phyloP scores from a whole-genome alignment of 768 basidiomycete genomes.

The Xerocomellus chrysenteron region DNA sequence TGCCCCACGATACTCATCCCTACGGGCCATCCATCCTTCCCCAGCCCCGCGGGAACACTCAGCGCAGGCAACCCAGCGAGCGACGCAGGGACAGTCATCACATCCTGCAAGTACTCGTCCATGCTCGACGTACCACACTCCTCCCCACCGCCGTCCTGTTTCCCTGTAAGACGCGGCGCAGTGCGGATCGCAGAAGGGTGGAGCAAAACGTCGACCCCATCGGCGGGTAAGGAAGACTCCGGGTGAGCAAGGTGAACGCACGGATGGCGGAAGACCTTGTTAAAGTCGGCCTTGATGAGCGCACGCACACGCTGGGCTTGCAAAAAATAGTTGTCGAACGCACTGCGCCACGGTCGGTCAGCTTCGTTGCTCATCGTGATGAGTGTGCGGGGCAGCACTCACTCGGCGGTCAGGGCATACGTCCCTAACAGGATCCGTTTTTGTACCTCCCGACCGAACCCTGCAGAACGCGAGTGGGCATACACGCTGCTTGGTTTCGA shows the following conservation, averaged over 20 bases:
- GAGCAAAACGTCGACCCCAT: conserved; percentile 73
- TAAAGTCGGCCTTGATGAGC: conserved; percentile 71
- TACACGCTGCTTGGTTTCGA: conserved; percentile 58
- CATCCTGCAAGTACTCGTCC: conserved; percentile 82
- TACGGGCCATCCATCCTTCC: conserved; percentile 71
- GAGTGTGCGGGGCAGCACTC: conserved; percentile 27
- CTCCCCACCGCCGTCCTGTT: background rate
- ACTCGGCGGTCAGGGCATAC: conserved; percentile 92
- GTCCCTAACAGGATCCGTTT: conserved; percentile 88
- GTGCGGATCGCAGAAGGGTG: conserved; percentile 88
- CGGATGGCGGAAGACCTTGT: conserved; percentile 59
- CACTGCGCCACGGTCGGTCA: conserved; percentile 44
- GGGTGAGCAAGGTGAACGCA: conserved; percentile 43
- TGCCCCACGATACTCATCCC: conserved; percentile 84
- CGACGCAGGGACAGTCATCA: conserved; percentile 89
- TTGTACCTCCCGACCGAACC: conserved; percentile 83
- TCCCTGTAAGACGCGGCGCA: conserved; percentile 57
- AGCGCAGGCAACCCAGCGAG: conserved; percentile 86
- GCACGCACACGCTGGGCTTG: conserved; percentile 85
- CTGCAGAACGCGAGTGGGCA: conserved; percentile 60
- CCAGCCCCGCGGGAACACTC: conserved; percentile 58
- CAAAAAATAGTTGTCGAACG: conserved; percentile 97
- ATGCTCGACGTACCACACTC: conserved; percentile 27
- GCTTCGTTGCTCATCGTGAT: background rate
- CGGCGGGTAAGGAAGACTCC: background rate